These are phyloP conservation scores for Pseudoperonospora humuli DNA, from an alignment of 352 stramenopile species.

Conservation along the genomic window DNA sequence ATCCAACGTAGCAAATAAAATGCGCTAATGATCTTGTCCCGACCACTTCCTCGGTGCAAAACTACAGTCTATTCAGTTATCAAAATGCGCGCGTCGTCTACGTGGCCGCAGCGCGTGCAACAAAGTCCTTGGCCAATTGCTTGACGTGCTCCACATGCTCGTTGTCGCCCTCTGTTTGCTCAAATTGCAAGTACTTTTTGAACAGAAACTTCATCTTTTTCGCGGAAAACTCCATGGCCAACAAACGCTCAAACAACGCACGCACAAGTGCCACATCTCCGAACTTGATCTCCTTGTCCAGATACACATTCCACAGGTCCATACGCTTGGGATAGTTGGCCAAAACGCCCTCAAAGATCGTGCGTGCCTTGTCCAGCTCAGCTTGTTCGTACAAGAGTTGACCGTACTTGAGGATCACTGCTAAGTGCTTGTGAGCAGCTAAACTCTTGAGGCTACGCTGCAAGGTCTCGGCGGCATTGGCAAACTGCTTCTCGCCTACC, in stretches of 20 bases:
- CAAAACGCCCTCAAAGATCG: constrained; percentile 92
- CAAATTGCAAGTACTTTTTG: constrained; percentile 94
- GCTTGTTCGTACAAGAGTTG: constrained; percentile 93
- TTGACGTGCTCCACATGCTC: constrained; percentile 88
- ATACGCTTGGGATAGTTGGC: constrained; percentile 93
- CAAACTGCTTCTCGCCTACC: constrained; percentile 59
- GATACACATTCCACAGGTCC: constrained; percentile 95
- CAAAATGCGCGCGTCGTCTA: constrained; percentile 13
- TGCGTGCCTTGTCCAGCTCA: constrained; percentile 90
- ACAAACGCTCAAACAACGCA: constrained; percentile 86
- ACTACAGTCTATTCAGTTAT: constrained; percentile 36
- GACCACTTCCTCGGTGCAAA: constrained; percentile 9
- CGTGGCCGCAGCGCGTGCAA: constrained; percentile 62
- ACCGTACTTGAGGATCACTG: constrained; percentile 93
- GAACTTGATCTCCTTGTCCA: constrained; percentile 96
- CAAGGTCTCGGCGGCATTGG: constrained; percentile 80
- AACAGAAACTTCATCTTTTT: constrained; percentile 99
- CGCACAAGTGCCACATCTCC: constrained; percentile 78
- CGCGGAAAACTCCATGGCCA: constrained; percentile 91
- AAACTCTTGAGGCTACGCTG: constrained; percentile 90
- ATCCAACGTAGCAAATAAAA: constrained; percentile 10
- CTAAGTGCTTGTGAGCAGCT: constrained; percentile 90
- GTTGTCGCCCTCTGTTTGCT: constrained; percentile 89
- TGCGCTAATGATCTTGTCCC: not conserved
- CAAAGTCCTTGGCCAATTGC: constrained; percentile 91